Evolutionary conservation across 2,329 filamentous ascomycete species (phyloP), one percentile per base, ranked within the genome.

Genomic region (Arthrobotrys pseudoclavata): DNA sequence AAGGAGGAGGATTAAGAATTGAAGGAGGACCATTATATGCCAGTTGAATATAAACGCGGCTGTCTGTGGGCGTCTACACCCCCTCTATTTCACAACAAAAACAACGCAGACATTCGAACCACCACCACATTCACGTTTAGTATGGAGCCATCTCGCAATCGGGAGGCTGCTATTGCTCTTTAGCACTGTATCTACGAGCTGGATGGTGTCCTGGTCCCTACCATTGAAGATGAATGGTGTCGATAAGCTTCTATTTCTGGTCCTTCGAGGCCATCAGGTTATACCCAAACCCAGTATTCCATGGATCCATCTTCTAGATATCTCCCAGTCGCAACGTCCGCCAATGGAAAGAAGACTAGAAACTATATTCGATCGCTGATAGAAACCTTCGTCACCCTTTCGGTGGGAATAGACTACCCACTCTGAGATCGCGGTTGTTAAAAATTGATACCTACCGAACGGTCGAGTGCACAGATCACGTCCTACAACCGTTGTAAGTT

Each of bases 61-160:
- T 15, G 24, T 34, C 4, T 34, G 18, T 40, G 12, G 29, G 34
- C 29, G 52, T 57, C 29, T 20, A 57, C 29, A 57, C 29, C 50
- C 31, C 42, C 18, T 24, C 9, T 4, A 60, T 60, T 57, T 24
- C 20, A n/a, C 55, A 60, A 60, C 55, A 60, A 60, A 60, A 60
- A 42, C 55, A 60, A 60, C 55, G 42, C 55, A 40, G 10, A 40
- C 12, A 15, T 15, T 40, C 37, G 7, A 34, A 34, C 31, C 13
- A 22, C 24, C 24, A 50, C 47, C 22, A 24, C 47, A n/a, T 29
- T 31, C 50, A 26, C 9, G 22, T 9, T 26, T 4, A 2, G 9
- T 1, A 26, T 26, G 20, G 22, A 24, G 6, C 3, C 4, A 50
- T 13, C 10, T 4, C 3, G 7, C 12, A 26, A 24, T 26, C 4